Percentiles rank a stretch among this genome's conserved stretches.
phyloP scores from a whole-genome alignment of 75 land plant species.

The Sequoia sempervirens region DNA sequence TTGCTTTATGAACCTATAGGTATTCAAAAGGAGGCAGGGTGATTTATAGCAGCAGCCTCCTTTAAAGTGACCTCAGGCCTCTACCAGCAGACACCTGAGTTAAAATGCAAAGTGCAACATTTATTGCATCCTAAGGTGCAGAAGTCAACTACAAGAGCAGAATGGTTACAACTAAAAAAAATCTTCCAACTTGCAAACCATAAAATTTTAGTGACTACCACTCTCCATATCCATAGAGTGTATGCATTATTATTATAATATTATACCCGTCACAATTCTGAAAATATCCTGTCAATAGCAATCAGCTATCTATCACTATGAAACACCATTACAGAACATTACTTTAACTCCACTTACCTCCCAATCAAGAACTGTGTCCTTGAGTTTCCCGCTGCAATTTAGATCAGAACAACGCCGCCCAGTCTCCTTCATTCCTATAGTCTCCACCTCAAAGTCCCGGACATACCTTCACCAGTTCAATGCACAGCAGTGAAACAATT shows the following conservation, averaged over 20 bases:
- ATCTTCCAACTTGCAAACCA: neutral
- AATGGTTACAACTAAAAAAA: neutral
- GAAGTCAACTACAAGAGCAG: neutral
- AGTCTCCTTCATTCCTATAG: constrained; percentile 88
- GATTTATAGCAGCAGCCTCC: neutral
- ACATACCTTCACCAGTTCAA: constrained; percentile 53
- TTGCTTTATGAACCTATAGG: neutral
- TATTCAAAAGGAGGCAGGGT: neutral
- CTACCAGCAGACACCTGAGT: neutral
- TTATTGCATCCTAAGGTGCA: neutral
- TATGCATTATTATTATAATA: neutral
- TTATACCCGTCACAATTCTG: neutral
- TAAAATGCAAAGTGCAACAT: neutral
- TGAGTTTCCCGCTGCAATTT: constrained; percentile 68
- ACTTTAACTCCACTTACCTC: constrained; percentile 48
- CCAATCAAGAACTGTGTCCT: constrained; percentile 96
- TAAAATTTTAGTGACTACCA: neutral
- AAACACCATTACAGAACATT: neutral
- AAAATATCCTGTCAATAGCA: constrained; percentile 1
- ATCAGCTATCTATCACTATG: neutral
- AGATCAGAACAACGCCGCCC: constrained; percentile 72
- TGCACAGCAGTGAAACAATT: constrained; percentile 7
- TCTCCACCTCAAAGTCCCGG: constrained; percentile 95
- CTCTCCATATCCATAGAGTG: neutral
- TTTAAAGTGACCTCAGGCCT: too few species aligned